Base-by-base conservation (phyloP, 129 eudicot species). In the Heracleum sosnowskyi region DNA sequence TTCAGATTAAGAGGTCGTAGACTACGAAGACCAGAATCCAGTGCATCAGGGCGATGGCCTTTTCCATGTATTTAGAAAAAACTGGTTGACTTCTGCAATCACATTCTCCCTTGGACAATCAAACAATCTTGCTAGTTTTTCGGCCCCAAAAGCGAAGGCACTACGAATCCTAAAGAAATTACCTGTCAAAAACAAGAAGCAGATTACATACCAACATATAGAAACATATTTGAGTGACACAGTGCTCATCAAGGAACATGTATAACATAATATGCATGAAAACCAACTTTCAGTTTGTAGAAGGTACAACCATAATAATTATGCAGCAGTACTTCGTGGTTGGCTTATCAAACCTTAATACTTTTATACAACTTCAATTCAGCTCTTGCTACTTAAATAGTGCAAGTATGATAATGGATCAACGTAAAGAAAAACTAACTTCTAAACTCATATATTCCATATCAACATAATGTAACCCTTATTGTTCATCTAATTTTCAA, bases 81-180 rank as follows among this genome's bases (percentile, higher is more conserved):
- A 86, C 36, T 81, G 83, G 42, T 83, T 69, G 26, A 86, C 79
- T 83, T 83, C 85, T 76, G 69, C 76, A 76, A 36, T 51, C 47
- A 86, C 33, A 76, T 76, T 64, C 29, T 83, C 87, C 73, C 79
- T 76, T 5, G 82, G 90, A 76, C 85, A 81, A 20, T 80, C 81
- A 46, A 86, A 83, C 49, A 86, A 41, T 71, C 79, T 75, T 20
- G 85, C 85, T 70, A 86, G 85, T 71, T 76, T 69, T 79, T 86
- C 79, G 15, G 87, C 87, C 77, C 87, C 90, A 71, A 83, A 81
- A 71, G 83, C 82, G 75, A 86, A 83, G 53, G 90, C 87, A 83
- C 90, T 86, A 26, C 87, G 85, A 15, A 86, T 86, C 72, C 90
- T 75, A 37, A 77, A 86, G 78, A 86, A 86, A 17, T 86, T 86